These are phyloP conservation scores for Pilatotrama ljubarskyi DNA, from an alignment of 768 basidiomycete species.

Conservation along the genomic window DNA sequence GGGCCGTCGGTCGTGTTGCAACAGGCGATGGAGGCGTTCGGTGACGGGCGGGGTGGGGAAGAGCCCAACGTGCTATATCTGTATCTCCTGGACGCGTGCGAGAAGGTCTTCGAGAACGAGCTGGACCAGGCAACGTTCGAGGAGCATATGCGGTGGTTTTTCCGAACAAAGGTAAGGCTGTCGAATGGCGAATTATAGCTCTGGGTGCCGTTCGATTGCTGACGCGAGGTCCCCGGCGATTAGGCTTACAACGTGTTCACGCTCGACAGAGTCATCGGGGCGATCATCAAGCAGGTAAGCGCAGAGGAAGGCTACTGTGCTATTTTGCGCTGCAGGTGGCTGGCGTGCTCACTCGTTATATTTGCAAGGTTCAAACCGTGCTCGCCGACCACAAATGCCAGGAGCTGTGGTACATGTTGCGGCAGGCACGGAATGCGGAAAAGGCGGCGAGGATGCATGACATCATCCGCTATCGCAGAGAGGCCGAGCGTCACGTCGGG, in stretches of 20 bases:
- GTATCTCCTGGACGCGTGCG: conserved; percentile 87
- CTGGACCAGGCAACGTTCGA: conserved; percentile 91
- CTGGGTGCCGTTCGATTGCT: conserved; percentile 28
- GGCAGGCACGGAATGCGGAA: conserved; percentile 57
- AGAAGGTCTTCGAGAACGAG: conserved; percentile 92
- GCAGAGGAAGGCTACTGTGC: neutral
- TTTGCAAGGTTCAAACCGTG: conserved; percentile 77
- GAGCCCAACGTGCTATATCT: conserved; percentile 75
- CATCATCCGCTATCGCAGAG: conserved; percentile 74
- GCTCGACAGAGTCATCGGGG: conserved; percentile 86
- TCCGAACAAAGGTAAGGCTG: conserved; percentile 72
- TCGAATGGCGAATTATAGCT: conserved; percentile 1
- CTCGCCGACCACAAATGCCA: conserved; percentile 83
- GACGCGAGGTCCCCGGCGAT: conserved; percentile 5
- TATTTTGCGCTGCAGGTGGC: neutral
- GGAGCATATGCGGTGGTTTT: conserved; percentile 94
- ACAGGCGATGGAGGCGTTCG: conserved; percentile 64
- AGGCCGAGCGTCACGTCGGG: conserved; percentile 74
- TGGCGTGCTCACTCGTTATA: neutral
- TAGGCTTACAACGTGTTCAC: conserved; percentile 93
- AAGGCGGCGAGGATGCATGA: conserved; percentile 56
- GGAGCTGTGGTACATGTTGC: conserved; percentile 78
- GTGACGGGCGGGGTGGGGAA: conserved; percentile 42
- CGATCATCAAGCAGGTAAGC: conserved; percentile 88
- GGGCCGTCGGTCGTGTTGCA: conserved; percentile 68